Conservation (phyloP, 257 asterid species). For the Primulina eburnea region DNA sequence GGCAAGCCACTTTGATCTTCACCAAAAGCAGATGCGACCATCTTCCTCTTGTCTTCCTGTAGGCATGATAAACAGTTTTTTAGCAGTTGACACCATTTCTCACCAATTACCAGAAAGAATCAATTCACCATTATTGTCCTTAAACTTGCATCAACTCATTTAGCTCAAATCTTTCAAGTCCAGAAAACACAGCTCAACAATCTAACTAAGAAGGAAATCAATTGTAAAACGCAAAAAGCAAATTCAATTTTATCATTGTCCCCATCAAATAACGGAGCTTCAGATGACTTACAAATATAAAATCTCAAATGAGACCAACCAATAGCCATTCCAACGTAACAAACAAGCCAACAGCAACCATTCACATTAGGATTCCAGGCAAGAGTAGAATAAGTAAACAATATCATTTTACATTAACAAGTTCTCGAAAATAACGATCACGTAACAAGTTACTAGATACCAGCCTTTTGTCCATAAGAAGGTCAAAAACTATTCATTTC, state of each 20-base stretch:
- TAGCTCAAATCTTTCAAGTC: background rate
- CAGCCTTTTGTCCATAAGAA: too few relatives aligned
- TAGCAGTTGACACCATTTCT: background rate
- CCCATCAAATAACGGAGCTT: background rate
- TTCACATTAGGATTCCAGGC: background rate
- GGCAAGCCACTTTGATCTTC: conserved; percentile 83
- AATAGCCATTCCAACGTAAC: background rate
- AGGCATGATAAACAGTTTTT: conserved; percentile 10
- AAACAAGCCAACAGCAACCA: background rate
- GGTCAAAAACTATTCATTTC: too few relatives aligned
- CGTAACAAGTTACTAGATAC: too few relatives aligned
- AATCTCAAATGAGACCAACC: background rate
- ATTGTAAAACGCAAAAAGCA: too few relatives aligned
- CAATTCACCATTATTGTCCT: background rate
- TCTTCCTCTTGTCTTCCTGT: conserved; percentile 96
- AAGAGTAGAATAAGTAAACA: background rate
- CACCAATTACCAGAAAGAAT: background rate
- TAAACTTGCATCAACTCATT: background rate
- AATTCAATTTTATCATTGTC: too few relatives aligned
- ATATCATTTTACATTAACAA: too few relatives aligned
- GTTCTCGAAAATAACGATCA: too few relatives aligned
- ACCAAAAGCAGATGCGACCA: conserved; percentile 98
- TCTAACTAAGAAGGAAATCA: background rate
- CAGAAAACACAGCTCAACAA: background rate
- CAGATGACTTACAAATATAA: background rate